Conservation (phyloP, 2,329 filamentous ascomycete species). For the Teratosphaeria nubilosa region DNA sequence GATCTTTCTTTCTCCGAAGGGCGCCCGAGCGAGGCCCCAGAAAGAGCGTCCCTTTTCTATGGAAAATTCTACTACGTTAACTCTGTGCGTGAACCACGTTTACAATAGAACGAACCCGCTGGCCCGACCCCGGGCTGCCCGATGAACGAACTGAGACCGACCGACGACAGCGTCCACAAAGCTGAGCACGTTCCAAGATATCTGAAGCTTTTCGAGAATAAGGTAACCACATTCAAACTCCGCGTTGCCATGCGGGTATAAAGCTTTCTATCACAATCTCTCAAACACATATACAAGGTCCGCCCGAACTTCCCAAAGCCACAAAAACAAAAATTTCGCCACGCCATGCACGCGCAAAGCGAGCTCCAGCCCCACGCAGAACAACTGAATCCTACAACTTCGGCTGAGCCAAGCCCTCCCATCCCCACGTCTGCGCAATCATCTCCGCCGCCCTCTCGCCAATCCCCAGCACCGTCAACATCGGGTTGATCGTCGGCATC, state of each 20-base stretch:
- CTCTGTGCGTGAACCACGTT: too few species aligned
- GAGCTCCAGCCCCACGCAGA: too few species aligned
- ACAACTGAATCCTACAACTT: constrained; percentile 41
- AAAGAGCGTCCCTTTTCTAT: too few species aligned
- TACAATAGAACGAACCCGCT: too few species aligned
- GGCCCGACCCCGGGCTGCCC: not conserved
- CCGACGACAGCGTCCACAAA: too few species aligned
- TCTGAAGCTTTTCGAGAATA: not conserved
- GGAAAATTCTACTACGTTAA: too few species aligned
- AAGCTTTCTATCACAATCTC: not conserved
- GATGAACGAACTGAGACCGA: not conserved
- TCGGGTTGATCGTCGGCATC: constrained; percentile 79
- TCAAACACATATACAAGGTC: not conserved
- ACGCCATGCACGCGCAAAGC: not conserved
- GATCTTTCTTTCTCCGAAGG: too few species aligned
- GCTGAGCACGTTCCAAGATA: not conserved
- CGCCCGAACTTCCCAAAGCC: too few species aligned
- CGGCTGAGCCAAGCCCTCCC: constrained; percentile 47
- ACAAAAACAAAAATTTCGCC: not conserved
- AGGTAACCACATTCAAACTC: not conserved
- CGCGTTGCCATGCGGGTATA: not conserved
- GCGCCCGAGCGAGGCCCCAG: too few species aligned
- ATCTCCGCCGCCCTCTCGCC: constrained; percentile 79
- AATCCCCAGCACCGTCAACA: constrained; percentile 77
- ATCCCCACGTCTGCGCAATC: constrained; percentile 63